A percentile compares a stretch with the other conserved stretches of the same genome.
Conservation (phyloP, 257 asterid genomes). For the Nicotiana sylvestris region DNA sequence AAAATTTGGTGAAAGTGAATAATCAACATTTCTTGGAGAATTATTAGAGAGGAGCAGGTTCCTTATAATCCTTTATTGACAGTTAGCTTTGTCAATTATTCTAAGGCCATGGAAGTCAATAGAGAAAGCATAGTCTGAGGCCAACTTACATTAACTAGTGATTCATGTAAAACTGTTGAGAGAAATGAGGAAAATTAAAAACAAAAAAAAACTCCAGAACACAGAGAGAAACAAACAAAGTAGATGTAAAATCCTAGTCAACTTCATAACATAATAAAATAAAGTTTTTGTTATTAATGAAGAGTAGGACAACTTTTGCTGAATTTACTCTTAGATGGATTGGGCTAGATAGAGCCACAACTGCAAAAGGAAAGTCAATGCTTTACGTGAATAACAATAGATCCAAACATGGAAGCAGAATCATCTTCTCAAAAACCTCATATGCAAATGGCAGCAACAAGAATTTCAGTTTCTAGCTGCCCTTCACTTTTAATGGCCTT, state of each 20-base stretch:
- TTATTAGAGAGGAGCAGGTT: not conserved
- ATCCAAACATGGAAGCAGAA: slow-evolving; percentile 6
- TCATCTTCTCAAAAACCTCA: slow-evolving; percentile 9
- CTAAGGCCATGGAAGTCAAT: not conserved
- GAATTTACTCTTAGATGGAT: not conserved
- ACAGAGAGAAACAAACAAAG: not conserved
- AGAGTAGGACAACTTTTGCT: not conserved
- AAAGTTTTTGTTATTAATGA: not conserved
- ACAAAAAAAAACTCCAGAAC: not conserved
- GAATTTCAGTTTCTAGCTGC: slow-evolving; percentile 9
- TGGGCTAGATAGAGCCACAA: not conserved
- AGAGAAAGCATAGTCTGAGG: not conserved
- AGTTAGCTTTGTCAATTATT: not conserved
- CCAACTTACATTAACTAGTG: not conserved
- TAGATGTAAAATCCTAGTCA: not conserved
- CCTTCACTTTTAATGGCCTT: slow-evolving; percentile 31
- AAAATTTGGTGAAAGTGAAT: not conserved
- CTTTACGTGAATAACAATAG: not conserved
- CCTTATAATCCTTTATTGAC: not conserved
- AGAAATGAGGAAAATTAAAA: not conserved
- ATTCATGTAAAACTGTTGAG: not conserved
- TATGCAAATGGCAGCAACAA: not conserved
- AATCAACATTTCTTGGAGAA: not conserved
- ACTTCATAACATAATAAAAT: not conserved
- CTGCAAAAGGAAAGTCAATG: not conserved